These are phyloP conservation scores for Picochlorum sp. DNA, from an alignment of 139 green algal genomes.

Conservation along the genomic window DNA sequence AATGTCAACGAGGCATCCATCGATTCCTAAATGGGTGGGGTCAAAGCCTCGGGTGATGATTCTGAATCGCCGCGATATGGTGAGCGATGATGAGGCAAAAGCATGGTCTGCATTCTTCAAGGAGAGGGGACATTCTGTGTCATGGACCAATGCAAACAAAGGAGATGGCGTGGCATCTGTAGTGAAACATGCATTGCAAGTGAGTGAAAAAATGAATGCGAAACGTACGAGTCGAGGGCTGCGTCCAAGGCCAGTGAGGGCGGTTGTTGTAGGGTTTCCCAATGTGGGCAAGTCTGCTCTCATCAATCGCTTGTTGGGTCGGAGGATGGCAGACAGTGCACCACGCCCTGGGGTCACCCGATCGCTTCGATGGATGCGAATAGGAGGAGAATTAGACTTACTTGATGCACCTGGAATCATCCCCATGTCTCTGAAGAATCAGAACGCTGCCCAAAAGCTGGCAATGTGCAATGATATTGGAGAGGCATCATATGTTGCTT, in stretches of 20 bases:
- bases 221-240: constrained; percentile 54
- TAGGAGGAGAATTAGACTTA: constrained; percentile 77
- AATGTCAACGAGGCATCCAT: constrained; percentile 53
- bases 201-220: constrained; percentile 62
- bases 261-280: constrained; percentile 88
- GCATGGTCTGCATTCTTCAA: constrained; percentile 60
- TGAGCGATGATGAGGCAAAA: constrained; percentile 51
- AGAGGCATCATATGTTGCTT: constrained; percentile 82
- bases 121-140: constrained; percentile 25
- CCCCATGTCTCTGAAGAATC: constrained; percentile 62
- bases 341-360: constrained; percentile 87
- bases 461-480: constrained; percentile 99
- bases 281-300: constrained; percentile 97
- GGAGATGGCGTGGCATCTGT: constrained; percentile 33
- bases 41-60: constrained; percentile 74
- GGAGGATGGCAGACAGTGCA: constrained; percentile 57
- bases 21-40: constrained; percentile 64
- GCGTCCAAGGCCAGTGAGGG: constrained; percentile 62
- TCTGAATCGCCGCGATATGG: constrained; percentile 85
- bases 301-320: constrained; percentile 86
- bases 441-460: constrained; percentile 72
- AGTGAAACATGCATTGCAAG: constrained; percentile 19
- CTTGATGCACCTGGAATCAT: constrained; percentile 79
- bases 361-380: constrained; percentile 64
- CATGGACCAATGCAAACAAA: constrained; percentile 66